Base-by-base conservation (phyloP, 208 protist species). In the Angomonas desouzai region DNA sequence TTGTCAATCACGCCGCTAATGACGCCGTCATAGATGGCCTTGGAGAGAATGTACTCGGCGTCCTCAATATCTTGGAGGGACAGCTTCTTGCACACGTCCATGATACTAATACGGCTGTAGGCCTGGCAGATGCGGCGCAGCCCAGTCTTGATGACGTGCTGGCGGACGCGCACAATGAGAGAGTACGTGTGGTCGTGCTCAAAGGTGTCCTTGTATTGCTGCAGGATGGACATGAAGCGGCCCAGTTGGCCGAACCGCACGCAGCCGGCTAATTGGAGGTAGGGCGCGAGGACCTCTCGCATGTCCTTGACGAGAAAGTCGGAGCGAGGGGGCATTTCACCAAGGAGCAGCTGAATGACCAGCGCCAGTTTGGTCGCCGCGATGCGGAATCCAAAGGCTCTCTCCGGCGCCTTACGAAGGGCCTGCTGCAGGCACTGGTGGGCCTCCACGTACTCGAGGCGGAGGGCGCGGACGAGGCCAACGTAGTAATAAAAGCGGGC, bases 111-210 rank as follows among this genome's bases (percentile, higher is more conserved):
- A 63, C 95, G 85, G 34, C 95, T 98, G 74, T 99, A 99, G 22
- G 93, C 85, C 22, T 97, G 79, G 79, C 87, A 98, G 65, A 99
- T 98, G 65, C 95, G 97, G 11, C 96, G 87, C 53, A 99, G 80
- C 29, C 98, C 97, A 20, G 97, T 98, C 83, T 92, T 92, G 73
- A 99, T 98, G 2, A 99, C 98, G 77, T 99, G 98, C 72, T 99
- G 97, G 28, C 96, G 87, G 43, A 99, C 83, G 13, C 96, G 85
- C 66, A 97, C 74, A 63, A 98, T 98, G 1, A 99, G 82, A 3
- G 94, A 97, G 78, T 95, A 97, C 7, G 91, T 98, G 49, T 92
- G 80, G 80, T 99, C 98, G 47, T 92, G 85, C 63, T 97, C 74
- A 63, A 99, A 99, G 33, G 75, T 72, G 18, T 73, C 70, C 32